These are phyloP conservation scores for Globisporangium takayamanum DNA, from an alignment of 352 stramenopile genomes.

Conservation along the genomic window DNA sequence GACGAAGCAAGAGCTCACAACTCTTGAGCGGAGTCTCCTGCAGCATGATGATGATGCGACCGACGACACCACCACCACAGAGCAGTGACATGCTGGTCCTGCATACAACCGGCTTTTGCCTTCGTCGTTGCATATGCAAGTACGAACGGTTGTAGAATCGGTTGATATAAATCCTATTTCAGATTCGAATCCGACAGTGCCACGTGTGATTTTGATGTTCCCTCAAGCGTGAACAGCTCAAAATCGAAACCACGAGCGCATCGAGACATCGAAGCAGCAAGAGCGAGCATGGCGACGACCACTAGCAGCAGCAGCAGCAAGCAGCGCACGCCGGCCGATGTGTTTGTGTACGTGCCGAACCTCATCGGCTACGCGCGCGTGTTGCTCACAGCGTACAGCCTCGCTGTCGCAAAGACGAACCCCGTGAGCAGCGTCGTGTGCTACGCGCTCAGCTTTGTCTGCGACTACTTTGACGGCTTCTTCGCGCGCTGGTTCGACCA, in stretches of 20 bases:
- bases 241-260: too few relatives aligned
- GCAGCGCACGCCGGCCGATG: constrained; percentile 48
- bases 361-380: constrained; percentile 94
- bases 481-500: constrained; percentile 95
- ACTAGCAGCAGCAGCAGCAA: neutral
- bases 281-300: constrained; percentile 6
- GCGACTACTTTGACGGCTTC: constrained; percentile 97
- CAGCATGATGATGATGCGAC: neutral
- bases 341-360: constrained; percentile 96
- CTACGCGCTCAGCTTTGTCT: constrained; percentile 95
- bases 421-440: constrained; percentile 77
- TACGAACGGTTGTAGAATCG: too few relatives aligned
- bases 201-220: too few relatives aligned
- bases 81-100: neutral
- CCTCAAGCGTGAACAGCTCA: too few relatives aligned
- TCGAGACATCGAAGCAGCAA: too few relatives aligned
- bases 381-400: constrained; percentile 76
- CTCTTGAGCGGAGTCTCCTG: constrained; percentile 5
- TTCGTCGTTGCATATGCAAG: too few relatives aligned
- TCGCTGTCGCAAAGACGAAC: constrained; percentile 62
- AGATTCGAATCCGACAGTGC: too few relatives aligned
- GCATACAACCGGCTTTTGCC: neutral
- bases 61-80: neutral
- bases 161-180: too few relatives aligned
- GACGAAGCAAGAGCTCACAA: constrained; percentile 2